Base-by-base conservation (phyloP, 164 flowering plant genomes). In the Vitis cinerea region DNA sequence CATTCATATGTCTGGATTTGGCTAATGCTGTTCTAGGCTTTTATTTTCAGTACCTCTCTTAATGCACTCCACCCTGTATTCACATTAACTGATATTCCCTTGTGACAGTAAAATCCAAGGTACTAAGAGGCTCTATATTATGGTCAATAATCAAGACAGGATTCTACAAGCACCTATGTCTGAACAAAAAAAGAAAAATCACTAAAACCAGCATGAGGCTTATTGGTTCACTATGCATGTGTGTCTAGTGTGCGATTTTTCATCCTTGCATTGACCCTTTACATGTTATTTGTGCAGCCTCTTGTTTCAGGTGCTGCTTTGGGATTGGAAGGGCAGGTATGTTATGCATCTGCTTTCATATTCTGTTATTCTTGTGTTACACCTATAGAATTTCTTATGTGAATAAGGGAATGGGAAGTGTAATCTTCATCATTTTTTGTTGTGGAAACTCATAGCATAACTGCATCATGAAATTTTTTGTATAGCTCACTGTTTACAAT, bases 241-340 rank as follows among this genome's bases (percentile, higher is more conserved):
- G 6, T 10, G 64, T 14, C n/a, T 13, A 9, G 15, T 50, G 10
- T 31, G n/a, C 2, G 50, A 11, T 27, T 29, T 61, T 29, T 9
- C 17, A 9, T 29, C 16, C 63, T 68, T 10, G 17, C 13, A 68
- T 61, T 59, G 12, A 47, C 13, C n/a, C 61, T 12, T 69, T 50
- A 9, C 14, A 13, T 59, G 48, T 63, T 71, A 11, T 64, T 29
- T 56, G 50, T 83, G 85, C 88, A 95, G 99, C 99, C 99, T 79
- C 97, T 95, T 50, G 88, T 95, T 63, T 95, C 99, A 49, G 99
- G 99, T 76, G 99, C 99, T 78, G 99, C 99, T 16, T 65, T 95
- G 56, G 99, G 98, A 81, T 75, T 95, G 76, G 99, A 95, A 84
- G 99, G 99, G 50, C 99, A 94, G 95, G 99, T 94, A 75, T 19